Evolutionary conservation across 1,139 yeast genomes (phyloP).

Genomic region (Geotrichum histeridarum): DNA sequence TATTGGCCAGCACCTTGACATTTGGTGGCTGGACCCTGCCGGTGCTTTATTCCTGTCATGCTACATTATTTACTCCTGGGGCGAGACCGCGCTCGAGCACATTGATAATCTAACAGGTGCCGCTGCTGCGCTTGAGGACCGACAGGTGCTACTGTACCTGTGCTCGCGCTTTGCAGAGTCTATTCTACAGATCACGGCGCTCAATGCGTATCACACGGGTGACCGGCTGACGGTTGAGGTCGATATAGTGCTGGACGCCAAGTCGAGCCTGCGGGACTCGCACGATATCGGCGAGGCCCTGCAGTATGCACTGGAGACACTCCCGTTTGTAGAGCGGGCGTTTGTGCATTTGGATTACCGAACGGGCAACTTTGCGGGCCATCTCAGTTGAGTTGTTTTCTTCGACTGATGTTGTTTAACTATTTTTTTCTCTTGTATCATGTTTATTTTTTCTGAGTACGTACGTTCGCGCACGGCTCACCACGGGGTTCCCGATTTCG

Average conservation of each 20-base stretch:
- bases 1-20: constrained; percentile 46
- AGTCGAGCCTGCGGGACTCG: constrained; percentile 55
- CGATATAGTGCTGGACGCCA: constrained; percentile 57
- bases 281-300: constrained; percentile 80
- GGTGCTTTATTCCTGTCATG: constrained; percentile 63
- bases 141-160: constrained; percentile 61
- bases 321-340: constrained; percentile 74
- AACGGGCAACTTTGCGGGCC: constrained; percentile 40
- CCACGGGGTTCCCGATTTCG: no score
- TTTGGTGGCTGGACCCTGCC: constrained; percentile 71
- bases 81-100: constrained; percentile 56
- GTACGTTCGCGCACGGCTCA: no score
- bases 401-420: background rate
- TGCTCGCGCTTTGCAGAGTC: constrained; percentile 66
- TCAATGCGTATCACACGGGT: constrained; percentile 74
- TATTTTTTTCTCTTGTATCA: background rate
- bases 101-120: constrained; percentile 73
- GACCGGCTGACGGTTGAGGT: constrained; percentile 73
- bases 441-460: no score
- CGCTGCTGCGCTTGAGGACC: constrained; percentile 57
- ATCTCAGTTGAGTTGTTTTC: constrained; percentile 21
- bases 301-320: constrained; percentile 72
- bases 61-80: constrained; percentile 65
- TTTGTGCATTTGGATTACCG: constrained; percentile 73
- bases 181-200: constrained; percentile 58